Evolutionary conservation across 2,329 filamentous ascomycete species (phyloP), one percentile per base, ranked within the genome.

Genomic region (Aureobasidium pullulans): DNA sequence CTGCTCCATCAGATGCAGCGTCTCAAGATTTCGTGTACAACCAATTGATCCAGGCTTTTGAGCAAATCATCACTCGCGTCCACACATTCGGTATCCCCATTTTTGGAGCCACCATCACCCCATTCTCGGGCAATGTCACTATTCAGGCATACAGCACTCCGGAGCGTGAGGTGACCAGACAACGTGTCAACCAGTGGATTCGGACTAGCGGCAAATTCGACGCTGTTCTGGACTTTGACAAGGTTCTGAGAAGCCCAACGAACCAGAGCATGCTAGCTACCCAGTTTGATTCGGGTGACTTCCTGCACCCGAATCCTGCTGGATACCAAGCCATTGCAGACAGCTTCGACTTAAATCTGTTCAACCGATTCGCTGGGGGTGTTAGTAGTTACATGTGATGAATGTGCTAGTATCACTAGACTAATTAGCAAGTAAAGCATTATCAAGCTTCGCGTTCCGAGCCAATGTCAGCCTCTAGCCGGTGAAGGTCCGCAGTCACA

Each of bases 31-130:
- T 69, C 3, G 72, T 85, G 9, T 81, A 77, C 13, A 76, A 79
- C 56, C 66, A 71, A 2, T 71, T 88, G 2, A 80, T 83, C 37
- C 73, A 74, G n/a, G 82, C 82, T 0, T 88, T 82, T 66, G 71
- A 75, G 59, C 81, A 85, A 63, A 84, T 88, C 34, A 76, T 78
- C 2, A 72, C 73, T 1, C 76, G 83, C 13, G 75, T 84, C 16
- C 81, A 83, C 65, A 73, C 77, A 0, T 75, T 76, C 2, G 80
- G 80, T 1, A 77, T 86, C 29, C 77, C 78, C 0, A 74, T 85
- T 7, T 84, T 87, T 64, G 84, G 76, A 0, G 84, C 82, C 0
- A 88, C 86, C 0, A 86, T 88, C 61, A 87, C 84, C 3, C 85
- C 84, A 0, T 88, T 88, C 64, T 73, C 70, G 8, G 76, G 75